These are phyloP conservation scores for Acorus calamus DNA, from an alignment of 106 monocot genomes.

Conservation along the genomic window DNA sequence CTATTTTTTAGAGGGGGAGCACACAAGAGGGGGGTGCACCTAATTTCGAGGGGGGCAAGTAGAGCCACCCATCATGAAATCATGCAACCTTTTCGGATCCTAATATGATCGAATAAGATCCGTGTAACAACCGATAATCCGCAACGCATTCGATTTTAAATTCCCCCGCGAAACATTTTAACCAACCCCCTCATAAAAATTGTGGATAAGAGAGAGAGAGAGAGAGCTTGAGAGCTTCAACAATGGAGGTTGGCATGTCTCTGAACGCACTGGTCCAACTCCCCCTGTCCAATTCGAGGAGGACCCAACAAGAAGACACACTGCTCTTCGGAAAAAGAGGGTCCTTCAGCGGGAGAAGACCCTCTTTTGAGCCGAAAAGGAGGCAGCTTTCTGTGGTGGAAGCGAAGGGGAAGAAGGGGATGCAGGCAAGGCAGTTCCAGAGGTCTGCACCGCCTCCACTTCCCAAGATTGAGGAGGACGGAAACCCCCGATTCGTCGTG, in stretches of 20 bases:
- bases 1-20: no score
- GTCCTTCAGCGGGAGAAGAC: not conserved
- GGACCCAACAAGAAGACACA: slow-evolving; percentile 13
- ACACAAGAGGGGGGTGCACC: no score
- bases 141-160: no score
- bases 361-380: slow-evolving; percentile 3
- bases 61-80: no score
- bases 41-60: no score
- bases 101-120: no score
- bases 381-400: slow-evolving; percentile 48
- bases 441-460: slow-evolving; percentile 43
- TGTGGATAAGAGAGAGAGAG: not conserved
- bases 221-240: not conserved
- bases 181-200: no score
- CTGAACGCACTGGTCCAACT: slow-evolving; percentile 18
- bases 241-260: slow-evolving; percentile 31
- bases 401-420: slow-evolving; percentile 55
- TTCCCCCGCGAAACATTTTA: no score
- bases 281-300: slow-evolving; percentile 14
- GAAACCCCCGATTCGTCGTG: slow-evolving; percentile 87
- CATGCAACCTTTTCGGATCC: no score
- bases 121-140: no score
- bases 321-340: not conserved
- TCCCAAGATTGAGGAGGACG: slow-evolving; percentile 90
- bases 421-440: slow-evolving; percentile 43